These are phyloP conservation scores for Mortierella sp. DNA, from an alignment of 371 early-diverging fungal genomes.

Conservation along the genomic window DNA sequence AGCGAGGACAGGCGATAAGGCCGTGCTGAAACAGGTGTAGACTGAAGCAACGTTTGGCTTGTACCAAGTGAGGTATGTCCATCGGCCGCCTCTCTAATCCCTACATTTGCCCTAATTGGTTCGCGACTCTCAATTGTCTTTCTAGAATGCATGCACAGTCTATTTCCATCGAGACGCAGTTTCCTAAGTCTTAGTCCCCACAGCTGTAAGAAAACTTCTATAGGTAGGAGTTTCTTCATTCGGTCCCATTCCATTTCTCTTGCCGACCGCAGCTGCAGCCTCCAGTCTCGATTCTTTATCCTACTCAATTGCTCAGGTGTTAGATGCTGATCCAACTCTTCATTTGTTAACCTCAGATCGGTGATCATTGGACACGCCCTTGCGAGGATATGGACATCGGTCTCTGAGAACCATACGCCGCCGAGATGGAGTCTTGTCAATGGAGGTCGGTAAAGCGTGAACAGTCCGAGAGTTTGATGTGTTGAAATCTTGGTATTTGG, in stretches of 20 bases:
- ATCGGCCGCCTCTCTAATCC: background rate
- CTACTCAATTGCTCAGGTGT: background rate
- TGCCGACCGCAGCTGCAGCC: background rate
- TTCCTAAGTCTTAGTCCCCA: constrained; percentile 18
- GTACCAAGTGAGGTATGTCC: background rate
- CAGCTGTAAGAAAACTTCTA: constrained; percentile 2
- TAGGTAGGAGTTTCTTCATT: background rate
- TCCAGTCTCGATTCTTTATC: background rate
- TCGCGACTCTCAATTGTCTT: background rate
- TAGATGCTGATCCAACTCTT: background rate
- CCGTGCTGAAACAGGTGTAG: background rate
- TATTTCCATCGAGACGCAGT: constrained; percentile 25
- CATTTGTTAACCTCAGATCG: constrained; percentile 30
- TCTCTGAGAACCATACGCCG: constrained; percentile 28
- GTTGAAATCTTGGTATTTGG: background rate
- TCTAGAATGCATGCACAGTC: constrained; percentile 11
- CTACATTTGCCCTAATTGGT: background rate
- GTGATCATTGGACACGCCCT: constrained; percentile 16
- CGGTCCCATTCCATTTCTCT: background rate
- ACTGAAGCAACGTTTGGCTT: background rate
- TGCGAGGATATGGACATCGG: constrained; percentile 10
- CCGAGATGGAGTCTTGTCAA: constrained; percentile 21
- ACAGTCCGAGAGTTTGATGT: constrained; percentile 3
- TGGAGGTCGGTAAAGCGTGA: constrained; percentile 7
- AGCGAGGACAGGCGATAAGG: constrained; percentile 15